Evolutionary conservation across 495 filamentous ascomycete species (phyloP), one percentile per base, ranked within the genome.

Genomic region (Friedmanniomyces simplex): DNA sequence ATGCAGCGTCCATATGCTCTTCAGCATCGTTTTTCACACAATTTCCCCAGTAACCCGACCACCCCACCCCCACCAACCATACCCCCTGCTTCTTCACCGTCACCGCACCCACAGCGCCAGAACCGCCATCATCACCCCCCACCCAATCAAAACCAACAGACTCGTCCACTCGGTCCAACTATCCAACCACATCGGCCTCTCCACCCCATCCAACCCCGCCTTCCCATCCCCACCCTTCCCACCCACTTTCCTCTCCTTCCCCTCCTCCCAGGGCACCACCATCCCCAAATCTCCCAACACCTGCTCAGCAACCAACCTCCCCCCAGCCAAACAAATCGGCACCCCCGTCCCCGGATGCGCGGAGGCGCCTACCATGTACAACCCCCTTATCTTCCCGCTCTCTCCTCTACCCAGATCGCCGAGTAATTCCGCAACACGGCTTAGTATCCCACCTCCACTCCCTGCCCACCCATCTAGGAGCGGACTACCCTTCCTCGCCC

Each of bases 341-440:
- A 88, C 84, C 0, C 84, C 84, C 0, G 84, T 86, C 1, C 84
- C 84, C 0, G 84, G 84, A 74, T 88, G 83, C 47, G 83, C 85
- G 60, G 75, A 80, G 0, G 83, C 83, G 16, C 84, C 84, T 0
- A 86, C 84, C 66, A 88, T 86, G 60, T 82, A 84, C 46, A 77
- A 63, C 8, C 72, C 67, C 12, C 70, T 54, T 24, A 85, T 72
- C 5, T 58, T 67, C 7, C 69, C 54, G 39, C 82, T 79, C 56
- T 72, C 72, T 12, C 39, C 18, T 20, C 59, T 30, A 1, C 26
- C 62, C 43, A 57, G 28, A 53, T 62, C 62, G 1, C 47, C 58
- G 0, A 64, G 0, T 11, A 58, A 28, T 25, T 64, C 61, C 14
- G 36, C 42, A 0, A 64, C 37, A 0, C 53, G 45, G 0, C 58